A percentile compares a stretch with the other conserved stretches of the same genome.
Conservation (phyloP, 2,329 filamentous ascomycete genomes). For the Cordyceps militaris region DNA sequence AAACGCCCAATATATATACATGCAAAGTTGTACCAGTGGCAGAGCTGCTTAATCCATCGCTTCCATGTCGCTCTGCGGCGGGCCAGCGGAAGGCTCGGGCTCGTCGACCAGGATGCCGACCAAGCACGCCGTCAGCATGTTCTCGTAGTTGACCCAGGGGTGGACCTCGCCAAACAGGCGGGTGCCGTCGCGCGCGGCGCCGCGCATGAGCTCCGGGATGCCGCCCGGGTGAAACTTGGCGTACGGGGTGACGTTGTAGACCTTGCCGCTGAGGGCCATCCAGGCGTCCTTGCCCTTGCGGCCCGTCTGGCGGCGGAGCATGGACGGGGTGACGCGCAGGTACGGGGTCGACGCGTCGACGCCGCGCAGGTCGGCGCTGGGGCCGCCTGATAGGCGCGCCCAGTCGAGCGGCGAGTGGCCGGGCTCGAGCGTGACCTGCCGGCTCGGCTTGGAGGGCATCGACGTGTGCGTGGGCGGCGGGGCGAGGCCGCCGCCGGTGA, state of each 20-base stretch:
- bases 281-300: slow-evolving; percentile 81
- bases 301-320: slow-evolving; percentile 72
- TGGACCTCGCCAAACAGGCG: slow-evolving; percentile 60
- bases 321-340: slow-evolving; percentile 72
- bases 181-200: slow-evolving; percentile 55
- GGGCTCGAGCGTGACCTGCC: slow-evolving; percentile 75
- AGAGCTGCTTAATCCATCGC: slow-evolving; percentile 47
- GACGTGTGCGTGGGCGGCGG: slow-evolving; percentile 48
- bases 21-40: neutral
- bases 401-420: slow-evolving; percentile 95
- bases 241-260: slow-evolving; percentile 93
- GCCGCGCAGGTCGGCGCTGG: slow-evolving; percentile 60
- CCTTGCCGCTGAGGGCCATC: slow-evolving; percentile 81
- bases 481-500: slow-evolving; percentile 34
- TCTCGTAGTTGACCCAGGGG: slow-evolving; percentile 67
- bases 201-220: slow-evolving; percentile 61
- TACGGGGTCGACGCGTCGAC: slow-evolving; percentile 44
- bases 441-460: slow-evolving; percentile 49
- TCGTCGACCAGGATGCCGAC: slow-evolving; percentile 59
- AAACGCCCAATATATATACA: neutral
- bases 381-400: slow-evolving; percentile 61
- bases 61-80: slow-evolving; percentile 42
- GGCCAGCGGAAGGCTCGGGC: slow-evolving; percentile 33
- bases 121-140: slow-evolving; percentile 57
- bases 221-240: slow-evolving; percentile 86